phyloP scores from a whole-genome alignment of 305 asterid genomes.

The Ajuga reptans region DNA sequence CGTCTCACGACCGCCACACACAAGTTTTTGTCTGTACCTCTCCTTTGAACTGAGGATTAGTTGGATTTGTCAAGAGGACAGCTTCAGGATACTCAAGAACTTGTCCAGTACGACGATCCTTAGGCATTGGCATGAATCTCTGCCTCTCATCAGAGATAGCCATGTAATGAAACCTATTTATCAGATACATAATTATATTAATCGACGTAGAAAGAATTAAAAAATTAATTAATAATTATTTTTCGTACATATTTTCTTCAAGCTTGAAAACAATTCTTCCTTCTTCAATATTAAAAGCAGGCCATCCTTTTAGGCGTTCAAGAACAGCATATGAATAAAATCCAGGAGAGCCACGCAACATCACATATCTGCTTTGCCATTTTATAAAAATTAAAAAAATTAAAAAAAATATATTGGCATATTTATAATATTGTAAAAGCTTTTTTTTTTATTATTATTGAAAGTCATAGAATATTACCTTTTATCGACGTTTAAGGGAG shows the following conservation, averaged over 20 bases:
- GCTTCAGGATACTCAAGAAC: constrained; percentile 51
- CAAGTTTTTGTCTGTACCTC: too few relatives aligned
- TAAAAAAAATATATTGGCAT: too few relatives aligned
- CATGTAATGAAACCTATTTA: constrained; percentile 58
- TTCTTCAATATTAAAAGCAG: constrained; percentile 39
- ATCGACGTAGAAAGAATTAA: background rate
- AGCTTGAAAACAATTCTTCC: constrained; percentile 58
- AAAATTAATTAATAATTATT: background rate
- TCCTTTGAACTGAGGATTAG: constrained; percentile 34
- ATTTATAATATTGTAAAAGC: too few relatives aligned
- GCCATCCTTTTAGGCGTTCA: constrained; percentile 46
- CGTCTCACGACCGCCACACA: too few relatives aligned
- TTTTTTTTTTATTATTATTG: background rate
- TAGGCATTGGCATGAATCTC: constrained; percentile 47
- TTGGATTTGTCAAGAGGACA: constrained; percentile 45
- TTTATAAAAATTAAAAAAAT: too few relatives aligned
- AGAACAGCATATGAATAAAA: constrained; percentile 47
- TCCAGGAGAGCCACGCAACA: constrained; percentile 45
- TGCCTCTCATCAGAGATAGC: constrained; percentile 59
- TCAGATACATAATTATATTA: background rate
- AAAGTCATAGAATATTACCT: constrained; percentile 24
- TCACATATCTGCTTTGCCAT: constrained; percentile 29
- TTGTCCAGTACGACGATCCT: constrained; percentile 39
- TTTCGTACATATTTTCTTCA: constrained; percentile 28
- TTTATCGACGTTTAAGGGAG: constrained; percentile 46